phyloP scores from a whole-genome alignment of 2,329 filamentous ascomycete genomes.

The Sporothrix phasma region DNA sequence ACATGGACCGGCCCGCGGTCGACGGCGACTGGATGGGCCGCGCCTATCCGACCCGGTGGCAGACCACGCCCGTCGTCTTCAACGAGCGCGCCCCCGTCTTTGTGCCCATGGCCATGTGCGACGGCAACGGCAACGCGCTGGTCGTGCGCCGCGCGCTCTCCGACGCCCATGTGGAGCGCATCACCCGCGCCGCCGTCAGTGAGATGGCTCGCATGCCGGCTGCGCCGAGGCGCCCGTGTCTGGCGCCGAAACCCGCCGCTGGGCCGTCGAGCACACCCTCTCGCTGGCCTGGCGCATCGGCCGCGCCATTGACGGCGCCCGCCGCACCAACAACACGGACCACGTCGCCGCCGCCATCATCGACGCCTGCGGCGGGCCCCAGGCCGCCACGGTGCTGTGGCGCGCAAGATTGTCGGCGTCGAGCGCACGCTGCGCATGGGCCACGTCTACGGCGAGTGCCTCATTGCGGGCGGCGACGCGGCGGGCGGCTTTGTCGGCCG shows the following conservation, averaged over 20 bases:
- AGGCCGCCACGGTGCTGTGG: constrained; percentile 47
- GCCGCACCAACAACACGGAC: constrained; percentile 39
- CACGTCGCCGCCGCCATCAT: constrained; percentile 49
- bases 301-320: constrained; percentile 44
- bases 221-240: constrained; percentile 40
- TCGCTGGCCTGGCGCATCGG: constrained; percentile 51
- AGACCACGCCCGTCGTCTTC: constrained; percentile 33
- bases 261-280: constrained; percentile 42
- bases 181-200: constrained; percentile 41
- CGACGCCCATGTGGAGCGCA: constrained; percentile 38
- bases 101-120: constrained; percentile 38
- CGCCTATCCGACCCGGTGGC: constrained; percentile 46
- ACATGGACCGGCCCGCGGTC: constrained; percentile 41
- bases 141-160: constrained; percentile 45
- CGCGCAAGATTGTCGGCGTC: constrained; percentile 53
- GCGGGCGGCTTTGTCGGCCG: constrained; percentile 30
- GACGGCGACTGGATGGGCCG: constrained; percentile 50
- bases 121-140: constrained; percentile 43
- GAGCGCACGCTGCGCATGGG: constrained; percentile 46
- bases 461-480: constrained; percentile 38
- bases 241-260: constrained; percentile 39
- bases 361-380: constrained; percentile 44
- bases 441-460: constrained; percentile 49
- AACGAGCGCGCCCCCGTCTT: constrained; percentile 37
- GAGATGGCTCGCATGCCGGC: constrained; percentile 45